Conservation (phyloP, 768 basidiomycete genomes). For the Xerocomellus intermedius region DNA sequence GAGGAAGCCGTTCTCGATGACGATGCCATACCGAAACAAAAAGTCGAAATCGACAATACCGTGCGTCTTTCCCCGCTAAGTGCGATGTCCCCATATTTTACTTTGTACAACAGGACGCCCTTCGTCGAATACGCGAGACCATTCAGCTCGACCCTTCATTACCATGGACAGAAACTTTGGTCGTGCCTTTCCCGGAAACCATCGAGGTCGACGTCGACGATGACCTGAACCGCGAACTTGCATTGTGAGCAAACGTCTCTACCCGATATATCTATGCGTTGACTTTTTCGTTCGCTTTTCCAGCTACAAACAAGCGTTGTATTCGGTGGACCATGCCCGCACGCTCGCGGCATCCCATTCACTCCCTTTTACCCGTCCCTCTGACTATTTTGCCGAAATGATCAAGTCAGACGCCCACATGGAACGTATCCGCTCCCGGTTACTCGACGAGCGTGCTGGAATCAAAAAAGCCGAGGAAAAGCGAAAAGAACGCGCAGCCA, state of each 20-base stretch:
- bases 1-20: slow-evolving; percentile 66
- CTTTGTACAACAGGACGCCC: slow-evolving; percentile 54
- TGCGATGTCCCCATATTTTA: not conserved
- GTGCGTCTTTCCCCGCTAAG: slow-evolving; percentile 39
- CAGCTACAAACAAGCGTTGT: slow-evolving; percentile 95
- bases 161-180: slow-evolving; percentile 83
- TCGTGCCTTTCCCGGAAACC: slow-evolving; percentile 65
- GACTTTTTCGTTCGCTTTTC: not conserved
- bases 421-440: slow-evolving; percentile 89
- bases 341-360: slow-evolving; percentile 74
- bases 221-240: slow-evolving; percentile 92
- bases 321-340: slow-evolving; percentile 74
- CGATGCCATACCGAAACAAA: slow-evolving; percentile 78
- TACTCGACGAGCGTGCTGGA: slow-evolving; percentile 83
- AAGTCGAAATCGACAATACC: slow-evolving; percentile 68
- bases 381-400: slow-evolving; percentile 98
- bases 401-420: slow-evolving; percentile 96
- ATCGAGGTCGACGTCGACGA: slow-evolving; percentile 79
- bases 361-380: slow-evolving; percentile 85
- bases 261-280: not conserved
- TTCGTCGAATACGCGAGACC: slow-evolving; percentile 76
- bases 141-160: slow-evolving; percentile 73
- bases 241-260: slow-evolving; percentile 62
- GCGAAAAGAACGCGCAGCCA: slow-evolving; percentile 87
- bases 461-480: slow-evolving; percentile 94